Conservation (phyloP, 805 yeast genomes). For the Ogataea pignaliae region DNA sequence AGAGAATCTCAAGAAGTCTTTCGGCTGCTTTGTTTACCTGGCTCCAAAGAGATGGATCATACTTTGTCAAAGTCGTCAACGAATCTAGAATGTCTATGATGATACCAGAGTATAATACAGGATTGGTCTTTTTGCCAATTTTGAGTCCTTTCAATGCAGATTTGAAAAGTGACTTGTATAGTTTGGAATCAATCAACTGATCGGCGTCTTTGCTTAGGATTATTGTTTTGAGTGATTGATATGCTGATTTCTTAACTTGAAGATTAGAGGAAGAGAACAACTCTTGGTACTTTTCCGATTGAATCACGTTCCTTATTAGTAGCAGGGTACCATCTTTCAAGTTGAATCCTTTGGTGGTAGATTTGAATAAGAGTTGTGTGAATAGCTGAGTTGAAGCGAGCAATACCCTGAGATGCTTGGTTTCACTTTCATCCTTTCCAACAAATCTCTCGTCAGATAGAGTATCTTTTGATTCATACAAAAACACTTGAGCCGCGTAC, state of each 20-base stretch:
- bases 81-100: constrained; percentile 47
- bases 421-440: constrained; percentile 57
- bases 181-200: constrained; percentile 22
- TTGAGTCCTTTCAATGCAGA: constrained; percentile 41
- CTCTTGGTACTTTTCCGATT: constrained; percentile 42
- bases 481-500: constrained; percentile 47
- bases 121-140: constrained; percentile 28
- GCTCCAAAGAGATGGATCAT: constrained; percentile 49
- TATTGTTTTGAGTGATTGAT: constrained; percentile 34
- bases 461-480: constrained; percentile 55
- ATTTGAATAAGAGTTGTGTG: constrained; percentile 17
- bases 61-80: constrained; percentile 38
- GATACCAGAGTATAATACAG: constrained; percentile 40
- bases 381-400: constrained; percentile 47
- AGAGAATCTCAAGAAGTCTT: constrained; percentile 42
- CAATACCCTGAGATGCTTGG: constrained; percentile 58
- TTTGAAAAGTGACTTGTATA: constrained; percentile 40
- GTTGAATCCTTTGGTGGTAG: constrained; percentile 3
- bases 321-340: constrained; percentile 18
- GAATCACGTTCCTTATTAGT: constrained; percentile 32
- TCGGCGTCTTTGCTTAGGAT: constrained; percentile 10
- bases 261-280: constrained; percentile 35
- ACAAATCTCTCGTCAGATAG: constrained; percentile 73
- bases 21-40: constrained; percentile 43
- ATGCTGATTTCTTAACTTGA: constrained; percentile 37